Evolutionary conservation across 805 yeast species (phyloP).

Genomic region (Lipomyces orientalis): DNA sequence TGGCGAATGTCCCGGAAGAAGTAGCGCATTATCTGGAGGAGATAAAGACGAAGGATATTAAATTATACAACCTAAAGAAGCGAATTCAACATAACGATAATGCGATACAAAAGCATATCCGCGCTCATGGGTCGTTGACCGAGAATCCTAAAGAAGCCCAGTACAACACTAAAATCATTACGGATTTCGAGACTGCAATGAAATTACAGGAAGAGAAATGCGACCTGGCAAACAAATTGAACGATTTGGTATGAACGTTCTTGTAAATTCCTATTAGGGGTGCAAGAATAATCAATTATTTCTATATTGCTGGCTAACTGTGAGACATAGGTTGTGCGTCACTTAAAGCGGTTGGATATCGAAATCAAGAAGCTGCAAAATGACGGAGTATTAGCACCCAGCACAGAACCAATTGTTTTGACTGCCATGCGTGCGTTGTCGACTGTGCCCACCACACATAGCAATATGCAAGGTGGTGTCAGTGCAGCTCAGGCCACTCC

Average conservation of each 20-base stretch:
- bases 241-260: slow-evolving; percentile 47
- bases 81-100: slow-evolving; percentile 73
- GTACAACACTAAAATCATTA: slow-evolving; percentile 66
- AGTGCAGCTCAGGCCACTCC: slow-evolving; percentile 39
- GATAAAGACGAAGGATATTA: slow-evolving; percentile 69
- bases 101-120: slow-evolving; percentile 81
- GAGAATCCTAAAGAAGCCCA: slow-evolving; percentile 82
- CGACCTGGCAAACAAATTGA: slow-evolving; percentile 77
- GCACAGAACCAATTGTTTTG: slow-evolving; percentile 26
- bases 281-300: background rate
- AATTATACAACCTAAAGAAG: slow-evolving; percentile 67
- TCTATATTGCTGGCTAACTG: background rate
- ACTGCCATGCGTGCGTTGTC: slow-evolving; percentile 15
- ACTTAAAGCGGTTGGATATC: slow-evolving; percentile 70
- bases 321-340: slow-evolving; percentile 61
- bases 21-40: slow-evolving; percentile 81
- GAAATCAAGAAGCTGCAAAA: slow-evolving; percentile 77
- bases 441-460: slow-evolving; percentile 3
- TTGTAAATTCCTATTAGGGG: background rate
- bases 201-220: slow-evolving; percentile 78
- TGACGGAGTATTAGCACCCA: slow-evolving; percentile 73
- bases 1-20: slow-evolving; percentile 88
- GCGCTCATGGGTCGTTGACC: slow-evolving; percentile 78
- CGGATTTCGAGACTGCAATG: slow-evolving; percentile 65
- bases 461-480: slow-evolving; percentile 35